phyloP scores from a whole-genome alignment of 2,329 filamentous ascomycete species.

The Talaromyces sp. region DNA sequence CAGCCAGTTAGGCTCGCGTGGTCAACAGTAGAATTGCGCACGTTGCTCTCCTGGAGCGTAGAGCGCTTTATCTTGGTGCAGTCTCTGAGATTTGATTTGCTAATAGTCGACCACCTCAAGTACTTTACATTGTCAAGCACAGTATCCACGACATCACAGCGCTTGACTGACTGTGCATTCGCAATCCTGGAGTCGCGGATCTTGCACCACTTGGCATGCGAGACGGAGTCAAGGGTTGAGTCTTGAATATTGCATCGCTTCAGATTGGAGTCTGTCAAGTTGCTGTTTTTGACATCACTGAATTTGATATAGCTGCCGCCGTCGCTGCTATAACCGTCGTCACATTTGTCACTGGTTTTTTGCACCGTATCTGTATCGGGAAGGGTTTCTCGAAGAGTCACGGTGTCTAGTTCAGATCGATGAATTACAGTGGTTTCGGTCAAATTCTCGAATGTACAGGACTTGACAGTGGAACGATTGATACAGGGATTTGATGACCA shows the following conservation, averaged over 20 bases:
- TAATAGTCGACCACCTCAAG: constrained; percentile 1
- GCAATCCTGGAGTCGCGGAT: constrained; percentile 3
- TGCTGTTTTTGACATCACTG: constrained; percentile 5
- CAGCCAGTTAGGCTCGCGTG: constrained; percentile 9
- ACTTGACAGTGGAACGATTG: constrained; percentile 10
- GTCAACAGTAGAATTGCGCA: constrained; percentile 4
- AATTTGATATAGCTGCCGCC: neutral
- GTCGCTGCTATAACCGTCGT: neutral
- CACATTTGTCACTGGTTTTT: neutral
- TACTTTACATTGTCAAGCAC: neutral
- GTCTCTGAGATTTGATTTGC: constrained; percentile 7
- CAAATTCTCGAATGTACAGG: constrained; percentile 11
- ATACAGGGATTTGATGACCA: constrained; percentile 11
- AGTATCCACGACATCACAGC: constrained; percentile 2
- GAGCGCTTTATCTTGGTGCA: constrained; percentile 5
- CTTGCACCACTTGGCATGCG: constrained; percentile 6
- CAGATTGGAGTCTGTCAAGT: neutral
- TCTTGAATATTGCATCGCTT: neutral
- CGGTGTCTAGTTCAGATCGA: neutral
- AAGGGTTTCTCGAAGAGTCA: neutral
- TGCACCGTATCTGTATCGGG: neutral
- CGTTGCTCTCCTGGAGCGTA: neutral
- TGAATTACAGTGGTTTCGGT: constrained; percentile 7
- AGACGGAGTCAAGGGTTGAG: neutral
- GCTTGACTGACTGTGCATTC: constrained; percentile 3